Evolutionary conservation across 305 asterid genomes (phyloP).

Genomic region (Stenogyne calaminthoides): DNA sequence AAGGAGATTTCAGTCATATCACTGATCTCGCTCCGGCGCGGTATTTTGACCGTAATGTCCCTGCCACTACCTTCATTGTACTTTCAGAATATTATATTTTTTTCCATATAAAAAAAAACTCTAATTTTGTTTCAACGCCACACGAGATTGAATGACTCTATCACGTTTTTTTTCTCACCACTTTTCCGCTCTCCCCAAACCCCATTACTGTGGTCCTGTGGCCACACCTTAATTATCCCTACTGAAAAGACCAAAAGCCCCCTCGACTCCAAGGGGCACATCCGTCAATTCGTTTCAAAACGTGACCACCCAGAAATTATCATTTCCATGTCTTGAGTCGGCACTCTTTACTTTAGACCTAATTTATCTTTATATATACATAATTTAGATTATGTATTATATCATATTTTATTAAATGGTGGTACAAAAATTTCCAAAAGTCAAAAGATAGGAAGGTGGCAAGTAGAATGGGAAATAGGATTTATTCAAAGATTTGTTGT

Average conservation of each 20-base stretch:
- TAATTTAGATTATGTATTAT: too few relatives aligned
- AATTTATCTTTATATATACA: too few relatives aligned
- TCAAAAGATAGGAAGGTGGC: constrained; percentile 1
- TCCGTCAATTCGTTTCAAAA: constrained; percentile 18
- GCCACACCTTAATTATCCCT: constrained; percentile 24
- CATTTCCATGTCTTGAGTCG: background rate
- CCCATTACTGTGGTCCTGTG: constrained; percentile 39
- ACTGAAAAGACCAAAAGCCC: constrained; percentile 18
- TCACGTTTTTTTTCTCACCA: constrained; percentile 52
- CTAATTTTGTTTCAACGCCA: constrained; percentile 52
- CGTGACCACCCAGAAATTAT: background rate
- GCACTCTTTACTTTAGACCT: background rate
- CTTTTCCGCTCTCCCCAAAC: constrained; percentile 42
- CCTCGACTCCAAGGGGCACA: constrained; percentile 34
- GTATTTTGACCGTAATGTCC: constrained; percentile 29
- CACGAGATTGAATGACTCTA: constrained; percentile 39
- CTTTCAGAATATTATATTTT: too few relatives aligned
- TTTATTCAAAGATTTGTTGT: background rate
- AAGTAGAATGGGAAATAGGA: background rate
- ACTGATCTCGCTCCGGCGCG: constrained; percentile 31
- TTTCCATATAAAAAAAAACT: constrained; percentile 19
- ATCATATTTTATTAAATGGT: too few relatives aligned
- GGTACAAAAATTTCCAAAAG: background rate
- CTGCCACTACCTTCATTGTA: too few relatives aligned
- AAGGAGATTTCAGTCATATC: constrained; percentile 24